Evolutionary conservation across 805 yeast genomes (phyloP), one percentile per base, ranked within the genome.

Genomic region (Sugiyamaella lignohabitans): DNA sequence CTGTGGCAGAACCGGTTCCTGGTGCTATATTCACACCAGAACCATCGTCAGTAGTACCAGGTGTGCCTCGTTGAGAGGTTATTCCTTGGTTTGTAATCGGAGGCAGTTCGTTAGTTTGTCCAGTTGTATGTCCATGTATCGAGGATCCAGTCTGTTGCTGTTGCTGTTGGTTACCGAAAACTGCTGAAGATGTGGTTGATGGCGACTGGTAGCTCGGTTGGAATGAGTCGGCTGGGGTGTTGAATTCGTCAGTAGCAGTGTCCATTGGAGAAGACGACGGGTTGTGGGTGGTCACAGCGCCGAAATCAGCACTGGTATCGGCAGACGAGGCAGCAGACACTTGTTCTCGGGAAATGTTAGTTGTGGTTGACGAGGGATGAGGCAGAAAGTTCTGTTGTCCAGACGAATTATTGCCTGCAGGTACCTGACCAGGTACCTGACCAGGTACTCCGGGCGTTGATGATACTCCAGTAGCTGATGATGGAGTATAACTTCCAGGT

Each of bases 331-430:
- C 43, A 20, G 41, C 48, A 29, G 45, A 46, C 18, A 43, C 53
- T 38, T 47, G 46, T 22, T 49, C 55, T 51, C 46, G 43, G 34
- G 53, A 42, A 35, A 53, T 40, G 21, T 70, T 66, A 30, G 67
- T 68, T 4, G 57, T 51, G 11, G 50, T 45, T 4, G 49, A 38
- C 10, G 55, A 46, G 2, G 53, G 72, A 65, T 5, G 76, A 71
- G 27, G 75, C 64, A 56, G 69, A 68, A 56, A 52, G 30, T 43
- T 42, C 17, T 46, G 45, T 23, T 41, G 11, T 21, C 42, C 11
- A 11, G 41, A 4, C 4, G 47, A 37, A 10, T 27, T 27, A n/a
- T n/a, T n/a, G n/a, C n/a, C n/a, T 27, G 30, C 11, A 27, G 30
- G 30, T 6, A 27, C 30, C 6, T 27, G 6, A 6, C 11, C 11